Conservation (phyloP, 208 protist species). For the Crithidia acanthocephali region DNA sequence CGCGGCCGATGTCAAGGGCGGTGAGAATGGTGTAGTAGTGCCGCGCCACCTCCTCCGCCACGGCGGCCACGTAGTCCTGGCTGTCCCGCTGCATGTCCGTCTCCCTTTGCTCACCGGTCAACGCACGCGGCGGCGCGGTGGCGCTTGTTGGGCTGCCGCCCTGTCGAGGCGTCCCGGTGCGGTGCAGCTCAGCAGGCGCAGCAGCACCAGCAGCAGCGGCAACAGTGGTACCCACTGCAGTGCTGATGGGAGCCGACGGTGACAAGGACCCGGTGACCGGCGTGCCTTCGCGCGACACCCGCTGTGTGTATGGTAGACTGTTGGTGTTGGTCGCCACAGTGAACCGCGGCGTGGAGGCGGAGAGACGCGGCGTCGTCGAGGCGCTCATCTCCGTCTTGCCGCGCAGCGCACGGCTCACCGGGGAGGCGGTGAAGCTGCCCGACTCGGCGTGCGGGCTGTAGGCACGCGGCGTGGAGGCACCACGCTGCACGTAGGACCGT, state of each 20-base stretch:
- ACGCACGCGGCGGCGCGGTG: neutral
- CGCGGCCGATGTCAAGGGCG: conserved; percentile 37
- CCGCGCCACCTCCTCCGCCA: conserved; percentile 29
- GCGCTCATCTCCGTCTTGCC: conserved; percentile 2
- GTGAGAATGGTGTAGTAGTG: conserved; percentile 32
- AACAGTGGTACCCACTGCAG: neutral
- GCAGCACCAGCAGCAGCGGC: neutral
- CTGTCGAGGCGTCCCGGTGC: neutral
- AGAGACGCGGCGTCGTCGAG: conserved; percentile 17
- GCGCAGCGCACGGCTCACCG: conserved; percentile 3
- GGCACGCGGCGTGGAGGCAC: conserved; percentile 12
- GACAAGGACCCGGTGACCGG: conserved; percentile 1
- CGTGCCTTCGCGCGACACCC: conserved; percentile 15
- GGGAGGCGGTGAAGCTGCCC: neutral
- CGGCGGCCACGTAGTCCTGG: conserved; percentile 31
- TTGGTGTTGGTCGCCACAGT: conserved; percentile 19
- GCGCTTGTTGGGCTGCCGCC: neutral
- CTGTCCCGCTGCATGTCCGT: conserved; percentile 17
- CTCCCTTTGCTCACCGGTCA: neutral
- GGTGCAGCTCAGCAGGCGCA: neutral
- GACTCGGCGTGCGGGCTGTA: conserved; percentile 7
- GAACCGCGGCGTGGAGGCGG: conserved; percentile 19
- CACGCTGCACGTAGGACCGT: conserved; percentile 13
- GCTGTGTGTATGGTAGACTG: conserved; percentile 17
- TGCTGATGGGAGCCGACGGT: neutral